These are phyloP conservation scores for Penicillium macrosclerotiorum DNA, from an alignment of 495 filamentous ascomycete genomes.

Conservation along the genomic window DNA sequence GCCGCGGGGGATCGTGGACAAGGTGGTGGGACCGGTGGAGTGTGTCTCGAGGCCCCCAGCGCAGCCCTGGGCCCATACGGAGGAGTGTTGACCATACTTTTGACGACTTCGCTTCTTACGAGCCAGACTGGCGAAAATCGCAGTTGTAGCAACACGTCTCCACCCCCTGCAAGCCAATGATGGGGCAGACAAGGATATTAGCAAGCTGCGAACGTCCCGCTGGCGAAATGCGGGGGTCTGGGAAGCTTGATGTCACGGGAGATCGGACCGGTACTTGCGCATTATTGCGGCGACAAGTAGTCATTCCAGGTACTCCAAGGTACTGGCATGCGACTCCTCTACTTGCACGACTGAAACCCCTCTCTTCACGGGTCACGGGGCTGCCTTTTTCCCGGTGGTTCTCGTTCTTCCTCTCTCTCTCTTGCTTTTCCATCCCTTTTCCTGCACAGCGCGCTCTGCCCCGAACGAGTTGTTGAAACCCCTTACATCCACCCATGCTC, in stretches of 20 bases:
- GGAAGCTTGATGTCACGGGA: constrained; percentile 14
- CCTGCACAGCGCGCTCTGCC: neutral
- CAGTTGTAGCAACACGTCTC: neutral
- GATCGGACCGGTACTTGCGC: too few relatives aligned
- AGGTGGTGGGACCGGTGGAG: neutral
- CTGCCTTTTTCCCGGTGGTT: neutral
- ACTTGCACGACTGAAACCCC: neutral
- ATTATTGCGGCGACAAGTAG: too few relatives aligned
- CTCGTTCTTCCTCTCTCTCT: neutral
- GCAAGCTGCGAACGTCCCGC: neutral
- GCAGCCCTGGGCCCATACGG: neutral
- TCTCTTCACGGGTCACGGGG: neutral
- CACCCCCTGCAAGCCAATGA: neutral
- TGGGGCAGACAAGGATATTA: constrained; percentile 1
- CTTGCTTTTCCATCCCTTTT: neutral
- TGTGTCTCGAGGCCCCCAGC: neutral
- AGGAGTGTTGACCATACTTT: too few relatives aligned
- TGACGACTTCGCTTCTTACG: too few relatives aligned
- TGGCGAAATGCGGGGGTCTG: constrained; percentile 13
- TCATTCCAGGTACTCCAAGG: too few relatives aligned
- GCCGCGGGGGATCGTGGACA: constrained; percentile 4
- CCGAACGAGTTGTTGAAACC: neutral
- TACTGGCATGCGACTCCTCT: too few relatives aligned
- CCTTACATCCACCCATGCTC: constrained; percentile 1
- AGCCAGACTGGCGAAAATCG: constrained; percentile 1